A percentile compares a stretch with the other conserved stretches of the same genome.
phyloP scores from a whole-genome alignment of 257 asterid genomes.

The Plantago elongata region DNA sequence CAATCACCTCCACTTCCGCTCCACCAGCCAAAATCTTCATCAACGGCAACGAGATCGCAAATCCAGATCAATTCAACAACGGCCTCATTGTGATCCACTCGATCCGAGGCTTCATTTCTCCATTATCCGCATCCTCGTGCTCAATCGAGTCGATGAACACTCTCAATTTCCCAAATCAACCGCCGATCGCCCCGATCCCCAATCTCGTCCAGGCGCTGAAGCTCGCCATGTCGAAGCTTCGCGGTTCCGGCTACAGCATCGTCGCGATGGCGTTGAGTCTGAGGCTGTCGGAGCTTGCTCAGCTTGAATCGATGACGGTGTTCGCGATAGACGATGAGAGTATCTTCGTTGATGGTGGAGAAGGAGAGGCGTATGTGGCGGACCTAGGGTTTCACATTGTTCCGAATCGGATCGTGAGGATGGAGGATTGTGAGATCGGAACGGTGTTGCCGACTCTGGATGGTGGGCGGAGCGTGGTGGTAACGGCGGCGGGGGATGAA shows the following conservation, averaged over 20 bases:
- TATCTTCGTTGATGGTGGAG: conserved; percentile 46
- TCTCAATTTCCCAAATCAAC: conserved; percentile 37
- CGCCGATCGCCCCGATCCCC: conserved; percentile 31
- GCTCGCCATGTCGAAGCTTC: conserved; percentile 54
- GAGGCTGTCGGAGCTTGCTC: conserved; percentile 44
- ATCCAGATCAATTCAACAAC: conserved; percentile 63
- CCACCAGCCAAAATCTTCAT: conserved; percentile 36
- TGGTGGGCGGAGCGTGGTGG: conserved; percentile 46
- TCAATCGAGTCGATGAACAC: conserved; percentile 47
- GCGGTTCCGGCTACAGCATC: conserved; percentile 49
- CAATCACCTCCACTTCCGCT: conserved; percentile 48
- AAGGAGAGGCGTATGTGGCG: conserved; percentile 50
- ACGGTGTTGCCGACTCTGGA: conserved; percentile 55
- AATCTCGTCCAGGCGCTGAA: conserved; percentile 41
- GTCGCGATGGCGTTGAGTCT: conserved; percentile 59
- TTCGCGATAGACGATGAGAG: conserved; percentile 69
- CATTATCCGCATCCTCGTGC: conserved; percentile 71
- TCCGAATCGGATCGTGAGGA: conserved; percentile 50
- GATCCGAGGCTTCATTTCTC: conserved; percentile 56
- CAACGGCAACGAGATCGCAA: conserved; percentile 57
- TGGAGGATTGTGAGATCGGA: conserved; percentile 33
- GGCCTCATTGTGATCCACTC: conserved; percentile 61
- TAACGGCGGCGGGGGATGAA: conserved; percentile 59
- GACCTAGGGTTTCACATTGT: conserved; percentile 59
- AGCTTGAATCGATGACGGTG: conserved; percentile 47